These are phyloP conservation scores for Chrysanthemum lavandulifolium DNA, from an alignment of 129 eudicot species.

Conservation along the genomic window DNA sequence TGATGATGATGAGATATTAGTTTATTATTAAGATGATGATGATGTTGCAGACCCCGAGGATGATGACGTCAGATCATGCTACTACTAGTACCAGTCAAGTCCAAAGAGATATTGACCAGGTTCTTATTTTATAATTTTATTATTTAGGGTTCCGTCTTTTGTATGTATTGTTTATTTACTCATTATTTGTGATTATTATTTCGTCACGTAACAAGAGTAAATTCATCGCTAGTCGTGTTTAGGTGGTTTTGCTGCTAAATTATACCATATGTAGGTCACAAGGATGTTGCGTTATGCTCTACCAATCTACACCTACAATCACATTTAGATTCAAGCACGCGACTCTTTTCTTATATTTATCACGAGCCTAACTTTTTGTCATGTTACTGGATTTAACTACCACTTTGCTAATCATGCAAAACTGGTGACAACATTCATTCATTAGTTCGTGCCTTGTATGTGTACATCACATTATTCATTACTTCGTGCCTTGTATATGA, in stretches of 20 bases:
- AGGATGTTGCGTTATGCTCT: constrained; percentile 15
- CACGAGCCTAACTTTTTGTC: too few relatives aligned
- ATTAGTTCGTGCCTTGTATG: not conserved
- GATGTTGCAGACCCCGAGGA: constrained; percentile 58
- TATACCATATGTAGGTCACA: not conserved
- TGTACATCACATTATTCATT: not conserved
- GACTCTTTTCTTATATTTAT: too few relatives aligned
- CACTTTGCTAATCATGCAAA: too few relatives aligned
- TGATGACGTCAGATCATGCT: constrained; percentile 60
- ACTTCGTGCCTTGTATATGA: not conserved
- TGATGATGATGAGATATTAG: not conserved
- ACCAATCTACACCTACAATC: constrained; percentile 4
- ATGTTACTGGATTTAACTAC: too few relatives aligned
- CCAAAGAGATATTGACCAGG: constrained; percentile 91
- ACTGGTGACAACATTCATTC: too few relatives aligned
- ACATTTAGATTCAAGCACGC: too few relatives aligned
- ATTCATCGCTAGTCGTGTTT: not conserved
- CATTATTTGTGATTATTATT: too few relatives aligned
- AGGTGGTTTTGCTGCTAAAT: not conserved
- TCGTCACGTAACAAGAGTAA: too few relatives aligned
- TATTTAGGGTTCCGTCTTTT: not conserved
- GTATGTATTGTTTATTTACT: not conserved
- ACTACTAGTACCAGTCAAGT: constrained; percentile 61
- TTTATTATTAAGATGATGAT: constrained; percentile 12
- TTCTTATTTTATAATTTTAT: not conserved